Base-by-base conservation (phyloP, 2,329 filamentous ascomycete species). In the Ophiostoma ulmi region DNA sequence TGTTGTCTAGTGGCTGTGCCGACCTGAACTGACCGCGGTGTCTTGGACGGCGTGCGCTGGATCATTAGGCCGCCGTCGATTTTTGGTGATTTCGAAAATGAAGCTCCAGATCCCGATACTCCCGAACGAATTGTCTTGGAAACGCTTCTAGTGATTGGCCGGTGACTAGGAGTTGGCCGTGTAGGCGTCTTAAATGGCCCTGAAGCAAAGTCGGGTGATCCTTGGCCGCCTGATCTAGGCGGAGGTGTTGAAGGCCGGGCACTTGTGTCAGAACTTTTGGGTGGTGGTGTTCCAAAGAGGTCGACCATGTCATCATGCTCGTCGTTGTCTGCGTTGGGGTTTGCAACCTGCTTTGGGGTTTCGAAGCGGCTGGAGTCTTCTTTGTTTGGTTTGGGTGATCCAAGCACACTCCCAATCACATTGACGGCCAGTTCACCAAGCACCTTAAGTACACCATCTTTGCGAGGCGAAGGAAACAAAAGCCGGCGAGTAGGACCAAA, bases 391-490 rank as follows among this genome's bases (percentile, higher is more conserved):
- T 84, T 82, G 6, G 68, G 65, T n/a, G 71, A 70, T 17, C 72
- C 70, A 1, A 71, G 70, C 10, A 71, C 72, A 14, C 65, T 31
- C 11, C 70, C 64, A 61, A 85, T 80, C 69, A 83, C 77, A 74
- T 89, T 89, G 20, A 84, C 80, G 17, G 83, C 79, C 58, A 87
- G 78, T 75, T 89, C 87, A 67, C 85, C 84, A 2, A 92, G 82
- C 31, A 86, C 84, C 76, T 88, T 92, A 1, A 84, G 80, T 65
- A 87, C 83, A 48, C 85, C 86, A 39, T 88, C 86, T 74, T 90
- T 90, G 63, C 88, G 85, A 1, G 91, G 91, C 0, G 91, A 93
- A 0, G 92, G 90, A 76, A 95, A 95, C 0, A 95, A 83, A 2
- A 94, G 79, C 71, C 92, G 85, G 72, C 90, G 85, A 0, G 90